Conservation (phyloP, 345 rosid genomes). For the Melastoma malabathricum region DNA sequence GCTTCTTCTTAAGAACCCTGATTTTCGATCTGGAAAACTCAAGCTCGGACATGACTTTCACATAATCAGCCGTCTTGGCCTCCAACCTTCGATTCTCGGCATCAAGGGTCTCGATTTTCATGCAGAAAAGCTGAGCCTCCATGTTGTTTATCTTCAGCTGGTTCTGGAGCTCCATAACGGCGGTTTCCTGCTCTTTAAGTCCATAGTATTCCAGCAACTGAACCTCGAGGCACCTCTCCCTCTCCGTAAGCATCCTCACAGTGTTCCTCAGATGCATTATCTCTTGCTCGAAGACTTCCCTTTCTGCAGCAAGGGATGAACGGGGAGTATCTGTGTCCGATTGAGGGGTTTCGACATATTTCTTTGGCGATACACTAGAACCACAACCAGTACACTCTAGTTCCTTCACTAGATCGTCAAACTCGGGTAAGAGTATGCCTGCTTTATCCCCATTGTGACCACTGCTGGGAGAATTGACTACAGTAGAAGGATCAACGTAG, state of each 20-base stretch:
- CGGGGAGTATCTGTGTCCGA: conserved; percentile 27
- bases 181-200: conserved; percentile 66
- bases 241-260: conserved; percentile 45
- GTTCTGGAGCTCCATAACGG: conserved; percentile 66
- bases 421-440: conserved; percentile 43
- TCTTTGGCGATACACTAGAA: conserved; percentile 15
- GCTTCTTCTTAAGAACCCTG: conserved; percentile 51
- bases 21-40: conserved; percentile 44
- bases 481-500: conserved; percentile 20
- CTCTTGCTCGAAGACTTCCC: conserved; percentile 46
- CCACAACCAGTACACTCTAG: conserved; percentile 16
- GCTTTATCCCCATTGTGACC: conserved; percentile 25
- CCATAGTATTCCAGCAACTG: conserved; percentile 74
- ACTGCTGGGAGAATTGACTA: conserved; percentile 24
- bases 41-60: conserved; percentile 37
- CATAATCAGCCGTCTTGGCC: conserved; percentile 41
- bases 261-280: conserved; percentile 40
- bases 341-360: conserved; percentile 20
- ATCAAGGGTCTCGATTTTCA: conserved; percentile 65
- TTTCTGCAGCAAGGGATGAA: conserved; percentile 26
- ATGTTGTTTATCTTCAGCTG: conserved; percentile 53
- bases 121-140: conserved; percentile 56
- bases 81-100: conserved; percentile 52
- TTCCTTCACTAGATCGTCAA: conserved; percentile 34
- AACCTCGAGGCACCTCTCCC: conserved; percentile 63